Conservation (phyloP, 306 rosid genomes). For the Fragaria iinumae region DNA sequence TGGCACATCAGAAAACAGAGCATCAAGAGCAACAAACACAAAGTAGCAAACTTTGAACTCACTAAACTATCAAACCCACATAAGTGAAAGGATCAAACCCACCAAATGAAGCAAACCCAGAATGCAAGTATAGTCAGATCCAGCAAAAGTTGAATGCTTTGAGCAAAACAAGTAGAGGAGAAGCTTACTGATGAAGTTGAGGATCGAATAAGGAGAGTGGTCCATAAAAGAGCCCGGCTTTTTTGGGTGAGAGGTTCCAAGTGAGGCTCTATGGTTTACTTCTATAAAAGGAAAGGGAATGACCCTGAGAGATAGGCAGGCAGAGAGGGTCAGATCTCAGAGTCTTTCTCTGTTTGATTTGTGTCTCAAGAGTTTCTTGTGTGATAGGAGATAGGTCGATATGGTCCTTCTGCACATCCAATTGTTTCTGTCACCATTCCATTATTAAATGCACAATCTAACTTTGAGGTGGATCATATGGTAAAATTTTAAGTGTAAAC, state of each 20-base stretch:
- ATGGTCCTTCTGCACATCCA: neutral
- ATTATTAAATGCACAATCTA: no score
- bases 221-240: neutral
- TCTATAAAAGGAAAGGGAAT: neutral
- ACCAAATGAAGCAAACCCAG: constrained; percentile 12
- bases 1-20: neutral
- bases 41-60: neutral
- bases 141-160: constrained; percentile 14
- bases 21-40: neutral
- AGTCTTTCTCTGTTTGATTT: neutral
- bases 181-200: constrained; percentile 25
- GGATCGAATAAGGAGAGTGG: constrained; percentile 3
- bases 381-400: neutral
- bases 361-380: neutral
- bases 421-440: neutral
- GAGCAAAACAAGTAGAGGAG: constrained; percentile 5
- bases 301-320: neutral
- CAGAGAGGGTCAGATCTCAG: constrained; percentile 12
- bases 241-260: constrained; percentile 8
- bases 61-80: constrained; percentile 15
- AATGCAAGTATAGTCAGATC: constrained; percentile 29
- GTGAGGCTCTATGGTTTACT: neutral
- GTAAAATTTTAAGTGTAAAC: no score
- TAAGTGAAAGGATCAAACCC: constrained; percentile 14
- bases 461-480: neutral